A percentile compares a stretch with the other conserved stretches of the same genome.
These are phyloP conservation scores for Helotiales sp. DNA, from an alignment of 2,329 filamentous ascomycete genomes.

Conservation along the genomic window DNA sequence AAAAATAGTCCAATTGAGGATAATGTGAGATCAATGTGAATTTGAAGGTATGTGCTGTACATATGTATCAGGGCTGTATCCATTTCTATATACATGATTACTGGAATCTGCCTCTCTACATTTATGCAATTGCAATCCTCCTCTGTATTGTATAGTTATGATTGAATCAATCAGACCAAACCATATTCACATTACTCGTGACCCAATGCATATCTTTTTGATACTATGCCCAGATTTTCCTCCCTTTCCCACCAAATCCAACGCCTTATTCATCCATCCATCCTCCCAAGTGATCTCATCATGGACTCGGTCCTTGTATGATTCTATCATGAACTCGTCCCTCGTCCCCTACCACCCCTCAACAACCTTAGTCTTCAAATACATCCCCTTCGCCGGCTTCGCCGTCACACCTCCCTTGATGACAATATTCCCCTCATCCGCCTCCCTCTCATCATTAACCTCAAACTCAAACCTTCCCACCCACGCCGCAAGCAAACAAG, in stretches of 20 bases:
- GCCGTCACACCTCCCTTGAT: constrained; percentile 72
- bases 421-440: constrained; percentile 65
- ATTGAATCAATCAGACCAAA: too few relatives aligned
- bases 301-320: background rate
- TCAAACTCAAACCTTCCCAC: constrained; percentile 72
- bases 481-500: constrained; percentile 75
- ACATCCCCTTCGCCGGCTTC: constrained; percentile 70
- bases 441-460: constrained; percentile 56
- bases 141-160: background rate
- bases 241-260: too few relatives aligned
- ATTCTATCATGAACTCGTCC: background rate
- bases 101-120: background rate
- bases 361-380: constrained; percentile 65
- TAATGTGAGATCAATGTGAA: too few relatives aligned
- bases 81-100: background rate
- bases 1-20: too few relatives aligned
- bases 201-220: too few relatives aligned
- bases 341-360: constrained; percentile 57
- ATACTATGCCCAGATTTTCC: too few relatives aligned
- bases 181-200: too few relatives aligned
- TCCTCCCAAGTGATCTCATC: background rate
- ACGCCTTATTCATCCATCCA: background rate
- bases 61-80: background rate
- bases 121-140: background rate
- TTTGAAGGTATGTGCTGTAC: too few relatives aligned